Evolutionary conservation across 2,329 filamentous ascomycete genomes (phyloP).

Genomic region (Cladophialophora bantiana): DNA sequence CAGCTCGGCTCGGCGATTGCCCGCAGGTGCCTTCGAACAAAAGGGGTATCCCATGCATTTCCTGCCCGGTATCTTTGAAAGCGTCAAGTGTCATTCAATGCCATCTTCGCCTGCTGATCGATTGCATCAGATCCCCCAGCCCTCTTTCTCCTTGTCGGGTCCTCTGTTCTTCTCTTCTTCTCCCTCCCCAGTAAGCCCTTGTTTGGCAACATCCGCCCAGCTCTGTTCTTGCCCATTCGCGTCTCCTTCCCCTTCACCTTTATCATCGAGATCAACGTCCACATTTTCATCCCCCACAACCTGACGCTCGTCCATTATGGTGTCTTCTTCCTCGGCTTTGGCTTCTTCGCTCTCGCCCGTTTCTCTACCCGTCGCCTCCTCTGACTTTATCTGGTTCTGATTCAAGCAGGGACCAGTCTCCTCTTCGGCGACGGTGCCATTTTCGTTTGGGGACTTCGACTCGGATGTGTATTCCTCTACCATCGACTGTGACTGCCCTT

Average conservation of each 20-base stretch:
- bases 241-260: not conserved
- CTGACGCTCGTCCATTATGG: slow-evolving; percentile 34
- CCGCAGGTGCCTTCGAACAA: not conserved
- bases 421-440: slow-evolving; percentile 38
- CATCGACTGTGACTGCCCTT: slow-evolving; percentile 12
- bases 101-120: not conserved
- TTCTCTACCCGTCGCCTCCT: slow-evolving; percentile 1
- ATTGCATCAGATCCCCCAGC: slow-evolving; percentile 12
- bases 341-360: slow-evolving; percentile 15
- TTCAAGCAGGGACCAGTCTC: slow-evolving; percentile 25
- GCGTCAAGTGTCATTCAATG: too few species aligned
- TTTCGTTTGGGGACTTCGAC: slow-evolving; percentile 35
- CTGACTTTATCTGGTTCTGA: slow-evolving; percentile 9
- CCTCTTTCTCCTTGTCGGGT: slow-evolving; percentile 14
- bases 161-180: not conserved
- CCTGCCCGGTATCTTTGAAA: too few species aligned
- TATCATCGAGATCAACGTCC: not conserved
- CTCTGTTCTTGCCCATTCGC: not conserved
- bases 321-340: slow-evolving; percentile 28
- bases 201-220: not conserved
- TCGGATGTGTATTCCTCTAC: slow-evolving; percentile 18
- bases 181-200: not conserved
- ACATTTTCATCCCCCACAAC: slow-evolving; percentile 32
- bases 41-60: too few species aligned
- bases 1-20: not conserved